Evolutionary conservation across 164 flowering plant species (phyloP).

Genomic region (Stephania yunnanensis): DNA sequence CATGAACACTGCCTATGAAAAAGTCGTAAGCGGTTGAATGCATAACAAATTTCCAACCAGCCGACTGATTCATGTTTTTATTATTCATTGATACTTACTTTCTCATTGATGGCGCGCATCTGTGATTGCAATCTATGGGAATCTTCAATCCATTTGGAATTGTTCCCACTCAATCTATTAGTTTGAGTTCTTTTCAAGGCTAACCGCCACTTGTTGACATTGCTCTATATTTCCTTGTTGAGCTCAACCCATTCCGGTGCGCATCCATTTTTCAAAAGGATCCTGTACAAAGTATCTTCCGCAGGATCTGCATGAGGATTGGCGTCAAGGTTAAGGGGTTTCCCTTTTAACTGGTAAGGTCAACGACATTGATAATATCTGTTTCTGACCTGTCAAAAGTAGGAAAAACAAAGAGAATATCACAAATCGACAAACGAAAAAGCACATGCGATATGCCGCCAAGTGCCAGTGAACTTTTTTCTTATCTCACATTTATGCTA

Average conservation of each 20-base stretch:
- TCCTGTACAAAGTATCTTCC: constrained; percentile 80
- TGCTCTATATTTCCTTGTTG: constrained; percentile 70
- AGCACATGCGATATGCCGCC: too few relatives aligned
- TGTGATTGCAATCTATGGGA: constrained; percentile 53
- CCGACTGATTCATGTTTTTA: background rate
- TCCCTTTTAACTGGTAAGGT: constrained; percentile 89
- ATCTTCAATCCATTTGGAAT: constrained; percentile 48
- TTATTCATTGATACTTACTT: constrained; percentile 32
- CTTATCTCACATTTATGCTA: background rate
- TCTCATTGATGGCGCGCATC: constrained; percentile 56
- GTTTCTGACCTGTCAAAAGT: constrained; percentile 62
- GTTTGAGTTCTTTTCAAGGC: constrained; percentile 60
- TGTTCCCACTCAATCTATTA: constrained; percentile 27
- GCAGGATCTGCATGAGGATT: constrained; percentile 95
- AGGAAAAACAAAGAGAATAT: background rate
- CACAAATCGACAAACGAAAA: background rate
- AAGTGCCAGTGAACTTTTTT: too few relatives aligned
- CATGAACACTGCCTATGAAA: background rate
- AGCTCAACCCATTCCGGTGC: constrained; percentile 97
- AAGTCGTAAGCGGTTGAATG: too few relatives aligned
- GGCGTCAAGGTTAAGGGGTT: constrained; percentile 54
- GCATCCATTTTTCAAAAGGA: constrained; percentile 72
- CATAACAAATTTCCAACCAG: background rate
- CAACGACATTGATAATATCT: constrained; percentile 71
- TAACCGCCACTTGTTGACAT: constrained; percentile 51